phyloP scores from a whole-genome alignment of 176 grass and related monocot genomes.

The Triticum monococcum region DNA sequence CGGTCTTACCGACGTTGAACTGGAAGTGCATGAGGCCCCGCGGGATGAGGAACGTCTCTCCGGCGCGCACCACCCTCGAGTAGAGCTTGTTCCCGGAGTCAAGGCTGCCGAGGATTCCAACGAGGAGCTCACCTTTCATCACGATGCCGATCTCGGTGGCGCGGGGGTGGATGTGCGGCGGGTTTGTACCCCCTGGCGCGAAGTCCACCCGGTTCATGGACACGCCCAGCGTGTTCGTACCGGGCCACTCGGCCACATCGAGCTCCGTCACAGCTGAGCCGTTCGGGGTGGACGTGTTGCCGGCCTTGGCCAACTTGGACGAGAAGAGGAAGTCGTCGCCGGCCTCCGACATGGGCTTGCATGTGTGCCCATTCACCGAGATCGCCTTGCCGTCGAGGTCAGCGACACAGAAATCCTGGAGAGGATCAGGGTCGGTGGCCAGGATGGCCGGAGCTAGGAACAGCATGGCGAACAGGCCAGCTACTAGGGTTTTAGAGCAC shows the following conservation, averaged over 20 bases:
- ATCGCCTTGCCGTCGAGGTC: background rate
- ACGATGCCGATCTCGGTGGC: constrained; percentile 51
- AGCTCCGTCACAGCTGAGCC: constrained; percentile 41
- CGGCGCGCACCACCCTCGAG: constrained; percentile 42
- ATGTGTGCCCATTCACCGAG: constrained; percentile 46
- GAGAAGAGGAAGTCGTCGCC: constrained; percentile 58
- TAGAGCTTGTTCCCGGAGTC: constrained; percentile 38
- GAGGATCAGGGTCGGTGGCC: constrained; percentile 31
- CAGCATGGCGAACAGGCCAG: too few species aligned
- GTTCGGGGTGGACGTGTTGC: constrained; percentile 38
- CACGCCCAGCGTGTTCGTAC: constrained; percentile 62
- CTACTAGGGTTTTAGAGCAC: too few species aligned
- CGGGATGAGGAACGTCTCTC: constrained; percentile 57
- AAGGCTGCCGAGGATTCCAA: constrained; percentile 48
- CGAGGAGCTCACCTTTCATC: constrained; percentile 35
- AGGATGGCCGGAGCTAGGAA: too few species aligned
- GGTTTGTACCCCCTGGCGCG: constrained; percentile 54
- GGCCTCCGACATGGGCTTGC: constrained; percentile 20
- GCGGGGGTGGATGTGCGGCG: constrained; percentile 59
- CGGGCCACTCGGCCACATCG: constrained; percentile 46
- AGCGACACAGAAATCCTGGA: constrained; percentile 50
- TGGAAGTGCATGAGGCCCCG: constrained; percentile 66
- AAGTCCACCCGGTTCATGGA: constrained; percentile 85
- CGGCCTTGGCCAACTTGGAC: background rate
- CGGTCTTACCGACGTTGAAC: constrained; percentile 45